These are phyloP conservation scores for Claviceps lovelessii DNA, from an alignment of 2,329 filamentous ascomycete species.

Conservation along the genomic window DNA sequence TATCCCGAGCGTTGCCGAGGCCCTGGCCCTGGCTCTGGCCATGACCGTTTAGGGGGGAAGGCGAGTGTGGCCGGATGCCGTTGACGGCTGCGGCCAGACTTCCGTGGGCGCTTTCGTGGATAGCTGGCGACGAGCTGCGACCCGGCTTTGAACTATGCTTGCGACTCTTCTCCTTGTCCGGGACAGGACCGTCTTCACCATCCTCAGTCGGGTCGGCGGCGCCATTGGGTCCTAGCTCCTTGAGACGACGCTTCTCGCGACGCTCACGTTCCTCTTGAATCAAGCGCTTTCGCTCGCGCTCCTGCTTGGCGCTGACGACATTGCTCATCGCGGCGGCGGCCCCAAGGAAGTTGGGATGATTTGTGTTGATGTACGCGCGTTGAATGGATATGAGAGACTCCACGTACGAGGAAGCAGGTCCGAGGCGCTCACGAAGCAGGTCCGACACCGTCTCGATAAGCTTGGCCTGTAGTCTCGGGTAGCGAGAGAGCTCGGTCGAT, in stretches of 20 bases:
- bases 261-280: conserved; percentile 75
- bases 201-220: conserved; percentile 54
- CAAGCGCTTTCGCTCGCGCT: conserved; percentile 71
- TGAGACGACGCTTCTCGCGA: conserved; percentile 67
- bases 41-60: conserved; percentile 44
- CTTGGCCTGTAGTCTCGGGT: conserved; percentile 85
- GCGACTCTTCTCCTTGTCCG: conserved; percentile 35
- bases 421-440: conserved; percentile 78
- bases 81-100: conserved; percentile 54
- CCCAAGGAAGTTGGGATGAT: conserved; percentile 95
- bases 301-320: conserved; percentile 87
- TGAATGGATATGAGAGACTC: conserved; percentile 96
- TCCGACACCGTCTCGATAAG: conserved; percentile 97
- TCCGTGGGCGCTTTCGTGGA: conserved; percentile 51
- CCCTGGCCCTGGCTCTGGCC: conserved; percentile 22
- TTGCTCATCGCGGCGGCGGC: conserved; percentile 95
- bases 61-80: conserved; percentile 29
- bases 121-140: conserved; percentile 71
- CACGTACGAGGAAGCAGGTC: conserved; percentile 79
- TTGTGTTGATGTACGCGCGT: conserved; percentile 97
- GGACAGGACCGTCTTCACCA: conserved; percentile 35
- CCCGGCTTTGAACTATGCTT: conserved; percentile 27
- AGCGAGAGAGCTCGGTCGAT: conserved; percentile 81
- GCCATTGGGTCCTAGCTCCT: conserved; percentile 74
- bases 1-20: conserved; percentile 59